Conservation (phyloP, 257 asterid species). For the Solanum paucissectum region DNA sequence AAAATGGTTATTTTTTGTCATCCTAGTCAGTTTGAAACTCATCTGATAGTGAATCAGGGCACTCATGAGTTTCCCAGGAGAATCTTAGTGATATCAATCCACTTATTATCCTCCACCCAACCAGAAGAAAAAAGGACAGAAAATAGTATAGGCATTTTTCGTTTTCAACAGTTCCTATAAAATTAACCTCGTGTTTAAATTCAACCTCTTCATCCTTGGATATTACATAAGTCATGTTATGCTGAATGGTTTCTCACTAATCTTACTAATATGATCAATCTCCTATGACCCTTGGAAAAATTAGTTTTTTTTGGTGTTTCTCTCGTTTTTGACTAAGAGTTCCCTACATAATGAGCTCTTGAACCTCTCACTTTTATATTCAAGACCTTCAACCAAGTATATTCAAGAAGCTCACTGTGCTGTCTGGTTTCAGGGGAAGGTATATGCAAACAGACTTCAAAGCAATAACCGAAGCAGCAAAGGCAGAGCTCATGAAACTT, state of each 20-base stretch:
- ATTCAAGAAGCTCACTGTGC: not conserved
- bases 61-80: not conserved
- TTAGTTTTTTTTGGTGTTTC: not conserved
- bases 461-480: constrained; percentile 78
- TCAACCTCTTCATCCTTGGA: not conserved
- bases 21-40: not conserved
- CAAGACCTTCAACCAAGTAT: not conserved
- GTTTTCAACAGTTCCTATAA: not conserved
- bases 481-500: constrained; percentile 53
- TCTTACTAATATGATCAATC: not conserved
- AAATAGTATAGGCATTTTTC: not conserved
- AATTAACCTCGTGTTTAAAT: not conserved
- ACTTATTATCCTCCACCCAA: not conserved
- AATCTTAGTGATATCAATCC: not conserved
- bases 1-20: not conserved
- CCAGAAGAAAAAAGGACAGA: not conserved
- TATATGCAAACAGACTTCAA: constrained; percentile 63
- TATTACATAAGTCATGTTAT: not conserved
- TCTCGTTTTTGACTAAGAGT: not conserved
- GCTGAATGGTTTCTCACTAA: not conserved
- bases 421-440: constrained; percentile 63
- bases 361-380: not conserved
- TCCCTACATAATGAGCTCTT: not conserved
- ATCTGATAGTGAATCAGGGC: not conserved
- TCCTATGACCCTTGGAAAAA: not conserved